Evolutionary conservation across 2,329 filamentous ascomycete genomes (phyloP).

Genomic region (Pochonia chlamydosporia): DNA sequence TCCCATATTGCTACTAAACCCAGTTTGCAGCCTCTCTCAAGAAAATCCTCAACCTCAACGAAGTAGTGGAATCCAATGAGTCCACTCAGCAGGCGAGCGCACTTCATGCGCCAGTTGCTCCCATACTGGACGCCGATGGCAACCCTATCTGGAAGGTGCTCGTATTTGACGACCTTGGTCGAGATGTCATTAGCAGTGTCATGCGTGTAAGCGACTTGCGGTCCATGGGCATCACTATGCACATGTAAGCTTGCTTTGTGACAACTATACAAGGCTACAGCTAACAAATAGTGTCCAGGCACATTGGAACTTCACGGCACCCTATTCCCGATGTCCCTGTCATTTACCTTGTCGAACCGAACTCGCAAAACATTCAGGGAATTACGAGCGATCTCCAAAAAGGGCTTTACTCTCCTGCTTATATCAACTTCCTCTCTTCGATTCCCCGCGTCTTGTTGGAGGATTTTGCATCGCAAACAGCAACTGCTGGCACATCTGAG

Average conservation of each 20-base stretch:
- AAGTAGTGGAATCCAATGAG: constrained; percentile 60
- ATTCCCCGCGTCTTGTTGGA: constrained; percentile 86
- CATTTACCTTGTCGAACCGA: constrained; percentile 93
- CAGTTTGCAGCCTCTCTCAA: constrained; percentile 70
- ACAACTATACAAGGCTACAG: constrained; percentile 9
- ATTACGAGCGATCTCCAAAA: constrained; percentile 84
- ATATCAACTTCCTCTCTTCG: constrained; percentile 95
- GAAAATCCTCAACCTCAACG: constrained; percentile 92
- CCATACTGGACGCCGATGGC: constrained; percentile 78
- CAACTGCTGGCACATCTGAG: constrained; percentile 76
- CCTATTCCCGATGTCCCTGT: constrained; percentile 95
- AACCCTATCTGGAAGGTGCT: constrained; percentile 97
- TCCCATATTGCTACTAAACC: constrained; percentile 1
- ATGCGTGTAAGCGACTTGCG: constrained; percentile 89
- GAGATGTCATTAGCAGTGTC: constrained; percentile 96
- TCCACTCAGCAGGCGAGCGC: constrained; percentile 49
- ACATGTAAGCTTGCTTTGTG: constrained; percentile 57
- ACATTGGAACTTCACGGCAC: constrained; percentile 74
- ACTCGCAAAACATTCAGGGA: constrained; percentile 67
- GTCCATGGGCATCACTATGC: constrained; percentile 92
- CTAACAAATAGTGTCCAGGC: constrained; percentile 40
- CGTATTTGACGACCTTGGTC: constrained; percentile 85
- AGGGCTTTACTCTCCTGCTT: constrained; percentile 85
- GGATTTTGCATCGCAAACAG: constrained; percentile 88
- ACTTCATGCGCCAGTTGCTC: constrained; percentile 62